phyloP scores from a whole-genome alignment of 441 rosid species.

The Breynia disticha region DNA sequence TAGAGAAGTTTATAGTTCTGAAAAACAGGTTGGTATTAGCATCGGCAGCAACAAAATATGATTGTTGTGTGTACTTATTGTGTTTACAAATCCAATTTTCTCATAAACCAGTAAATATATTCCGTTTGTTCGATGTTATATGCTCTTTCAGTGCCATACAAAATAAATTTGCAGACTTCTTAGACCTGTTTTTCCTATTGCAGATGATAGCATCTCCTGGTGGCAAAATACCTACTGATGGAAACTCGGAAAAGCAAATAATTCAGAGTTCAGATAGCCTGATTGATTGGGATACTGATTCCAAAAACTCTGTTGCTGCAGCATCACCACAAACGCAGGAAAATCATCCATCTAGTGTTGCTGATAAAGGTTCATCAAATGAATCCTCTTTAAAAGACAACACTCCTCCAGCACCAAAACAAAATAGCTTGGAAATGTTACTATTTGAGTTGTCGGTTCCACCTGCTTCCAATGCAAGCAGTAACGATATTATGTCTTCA shows the following conservation, averaged over 20 bases:
- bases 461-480: conserved; percentile 14
- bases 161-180: neutral
- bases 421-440: conserved; percentile 53
- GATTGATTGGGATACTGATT: conserved; percentile 28
- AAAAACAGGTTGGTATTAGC: conserved; percentile 27
- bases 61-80: neutral
- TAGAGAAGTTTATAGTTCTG: conserved; percentile 26
- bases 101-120: too few species aligned
- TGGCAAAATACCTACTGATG: conserved; percentile 9
- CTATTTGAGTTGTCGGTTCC: conserved; percentile 48
- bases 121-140: neutral
- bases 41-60: neutral
- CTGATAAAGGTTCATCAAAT: conserved; percentile 20
- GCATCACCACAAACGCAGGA: conserved; percentile 18
- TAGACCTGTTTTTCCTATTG: conserved; percentile 11
- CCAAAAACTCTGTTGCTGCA: conserved; percentile 22
- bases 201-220: conserved; percentile 31
- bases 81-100: neutral
- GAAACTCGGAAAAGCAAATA: conserved; percentile 18
- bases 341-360: conserved; percentile 19
- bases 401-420: conserved; percentile 22
- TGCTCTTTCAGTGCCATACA: neutral
- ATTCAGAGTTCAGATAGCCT: conserved; percentile 26
- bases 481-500: conserved; percentile 9
- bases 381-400: conserved; percentile 24